Conservation (phyloP, 345 rosid genomes). For the Citrus sp. region DNA sequence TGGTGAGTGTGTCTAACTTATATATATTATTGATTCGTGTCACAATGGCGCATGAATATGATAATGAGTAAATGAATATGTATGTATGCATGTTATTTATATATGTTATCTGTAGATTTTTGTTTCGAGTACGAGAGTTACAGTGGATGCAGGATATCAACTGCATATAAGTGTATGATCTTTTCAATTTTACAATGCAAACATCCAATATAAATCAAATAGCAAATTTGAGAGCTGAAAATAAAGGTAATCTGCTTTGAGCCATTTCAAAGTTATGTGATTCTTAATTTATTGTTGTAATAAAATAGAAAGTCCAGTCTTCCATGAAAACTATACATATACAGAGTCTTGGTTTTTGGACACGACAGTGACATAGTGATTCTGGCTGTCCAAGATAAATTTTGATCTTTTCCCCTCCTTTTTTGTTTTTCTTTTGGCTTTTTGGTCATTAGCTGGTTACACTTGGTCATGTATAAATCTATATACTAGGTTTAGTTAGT, state of each 20-base stretch:
- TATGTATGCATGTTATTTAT: neutral
- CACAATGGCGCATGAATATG: neutral
- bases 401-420: neutral
- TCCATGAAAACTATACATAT: no score
- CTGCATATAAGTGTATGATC: neutral
- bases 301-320: neutral
- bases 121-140: neutral
- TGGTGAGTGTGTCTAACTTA: constrained; percentile 46
- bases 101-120: neutral
- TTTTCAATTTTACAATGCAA: neutral
- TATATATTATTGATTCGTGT: neutral
- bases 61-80: neutral
- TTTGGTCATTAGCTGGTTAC: neutral
- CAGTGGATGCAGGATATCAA: neutral
- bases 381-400: neutral
- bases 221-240: constrained; percentile 2
- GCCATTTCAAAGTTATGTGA: neutral
- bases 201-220: neutral
- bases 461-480: neutral
- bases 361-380: neutral
- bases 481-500: neutral
- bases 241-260: neutral
- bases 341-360: neutral
- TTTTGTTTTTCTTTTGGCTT: neutral
- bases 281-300: constrained; percentile 3